phyloP scores from a whole-genome alignment of 73 alveolate genomes.

The Paramecium tetraurelia region DNA sequence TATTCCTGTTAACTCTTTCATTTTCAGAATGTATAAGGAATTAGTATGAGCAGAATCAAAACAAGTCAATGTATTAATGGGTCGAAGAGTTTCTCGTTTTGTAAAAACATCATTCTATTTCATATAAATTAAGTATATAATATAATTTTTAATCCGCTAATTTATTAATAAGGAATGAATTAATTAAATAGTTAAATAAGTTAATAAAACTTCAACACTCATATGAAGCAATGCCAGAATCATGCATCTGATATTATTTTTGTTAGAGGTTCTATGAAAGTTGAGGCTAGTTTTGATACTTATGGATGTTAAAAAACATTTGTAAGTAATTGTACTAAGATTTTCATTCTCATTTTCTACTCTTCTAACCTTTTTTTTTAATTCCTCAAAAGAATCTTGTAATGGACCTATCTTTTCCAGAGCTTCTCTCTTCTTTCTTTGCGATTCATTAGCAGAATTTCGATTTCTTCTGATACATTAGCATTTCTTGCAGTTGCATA shows the following conservation, averaged over 20 bases:
- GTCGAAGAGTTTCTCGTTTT: background rate
- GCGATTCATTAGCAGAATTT: slow-evolving; percentile 62
- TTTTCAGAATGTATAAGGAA: background rate
- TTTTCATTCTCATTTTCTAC: slow-evolving; percentile 29
- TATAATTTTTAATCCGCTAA: background rate
- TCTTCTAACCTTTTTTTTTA: slow-evolving; percentile 40
- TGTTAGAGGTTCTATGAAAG: slow-evolving; percentile 27
- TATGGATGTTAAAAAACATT: slow-evolving; percentile 14
- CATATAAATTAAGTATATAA: background rate
- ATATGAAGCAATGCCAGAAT: background rate
- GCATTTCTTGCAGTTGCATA: slow-evolving; percentile 55
- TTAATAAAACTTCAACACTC: background rate
- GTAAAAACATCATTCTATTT: slow-evolving; percentile 32
- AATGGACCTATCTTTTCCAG: slow-evolving; percentile 60
- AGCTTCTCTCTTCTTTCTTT: slow-evolving; percentile 62
- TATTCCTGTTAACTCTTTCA: slow-evolving; percentile 7
- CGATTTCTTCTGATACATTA: slow-evolving; percentile 61
- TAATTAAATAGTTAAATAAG: background rate
- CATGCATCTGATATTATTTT: slow-evolving; percentile 9
- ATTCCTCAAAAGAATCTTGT: slow-evolving; percentile 10
- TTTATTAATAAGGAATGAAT: too few relatives aligned
- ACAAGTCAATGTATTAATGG: background rate
- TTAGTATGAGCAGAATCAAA: background rate
- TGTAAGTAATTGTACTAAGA: background rate
- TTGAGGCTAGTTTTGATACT: background rate